Conservation (phyloP, 192 early-diverging fungal genomes). For the Linnemannia exigua region DNA sequence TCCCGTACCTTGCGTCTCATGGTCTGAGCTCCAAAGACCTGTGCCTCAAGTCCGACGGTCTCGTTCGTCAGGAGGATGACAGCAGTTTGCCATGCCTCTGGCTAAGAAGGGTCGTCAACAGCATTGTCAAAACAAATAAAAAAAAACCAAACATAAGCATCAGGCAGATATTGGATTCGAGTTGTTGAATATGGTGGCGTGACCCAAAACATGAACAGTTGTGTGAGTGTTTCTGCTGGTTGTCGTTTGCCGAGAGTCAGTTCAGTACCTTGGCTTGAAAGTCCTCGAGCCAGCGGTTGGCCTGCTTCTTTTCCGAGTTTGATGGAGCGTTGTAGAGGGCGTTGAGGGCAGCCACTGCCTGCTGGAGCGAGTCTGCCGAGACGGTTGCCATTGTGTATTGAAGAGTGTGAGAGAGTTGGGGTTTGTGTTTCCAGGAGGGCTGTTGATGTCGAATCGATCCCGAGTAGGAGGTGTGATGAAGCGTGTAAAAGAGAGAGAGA, state of each 20-base stretch:
- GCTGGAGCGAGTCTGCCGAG: slow-evolving; percentile 29
- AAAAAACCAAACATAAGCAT: not conserved
- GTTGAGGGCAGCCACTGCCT: slow-evolving; percentile 61
- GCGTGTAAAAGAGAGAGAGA: not conserved
- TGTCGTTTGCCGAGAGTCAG: no score
- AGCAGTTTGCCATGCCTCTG: slow-evolving; percentile 87
- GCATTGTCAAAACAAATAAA: not conserved
- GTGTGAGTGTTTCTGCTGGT: not conserved
- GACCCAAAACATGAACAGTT: not conserved
- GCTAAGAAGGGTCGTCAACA: slow-evolving; percentile 56
- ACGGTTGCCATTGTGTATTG: slow-evolving; percentile 34
- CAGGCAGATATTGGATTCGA: not conserved
- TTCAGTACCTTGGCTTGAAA: slow-evolving; percentile 88
- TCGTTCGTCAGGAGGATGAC: slow-evolving; percentile 78
- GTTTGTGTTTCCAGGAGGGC: no score
- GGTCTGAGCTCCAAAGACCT: slow-evolving; percentile 95
- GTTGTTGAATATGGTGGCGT: not conserved
- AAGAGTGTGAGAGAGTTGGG: not conserved
- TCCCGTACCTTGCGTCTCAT: slow-evolving; percentile 84
- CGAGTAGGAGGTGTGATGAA: no score
- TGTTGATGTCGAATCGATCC: no score
- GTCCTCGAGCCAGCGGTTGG: slow-evolving; percentile 83
- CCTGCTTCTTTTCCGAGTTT: slow-evolving; percentile 63
- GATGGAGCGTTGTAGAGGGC: slow-evolving; percentile 62
- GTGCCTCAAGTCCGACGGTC: slow-evolving; percentile 67